Percentiles rank a stretch among this genome's conserved stretches.
phyloP scores from a whole-genome alignment of 257 asterid genomes.

The Primulina tabacum region DNA sequence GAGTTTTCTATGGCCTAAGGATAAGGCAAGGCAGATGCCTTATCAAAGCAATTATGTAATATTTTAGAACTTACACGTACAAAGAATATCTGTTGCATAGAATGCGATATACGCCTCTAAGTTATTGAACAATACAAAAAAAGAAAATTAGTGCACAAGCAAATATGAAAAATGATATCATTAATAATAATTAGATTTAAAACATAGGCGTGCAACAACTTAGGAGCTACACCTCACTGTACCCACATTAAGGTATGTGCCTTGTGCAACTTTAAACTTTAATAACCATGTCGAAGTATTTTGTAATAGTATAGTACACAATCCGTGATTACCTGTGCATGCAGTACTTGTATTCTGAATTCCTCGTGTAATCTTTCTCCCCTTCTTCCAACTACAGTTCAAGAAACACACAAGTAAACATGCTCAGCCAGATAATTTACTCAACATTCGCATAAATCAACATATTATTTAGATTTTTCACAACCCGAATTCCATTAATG shows the following conservation, averaged over 20 bases:
- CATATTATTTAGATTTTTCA: background rate
- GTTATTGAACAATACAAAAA: background rate
- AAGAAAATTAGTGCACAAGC: background rate
- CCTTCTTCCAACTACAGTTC: slow-evolving; percentile 82
- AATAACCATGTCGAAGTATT: background rate
- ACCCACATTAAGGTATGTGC: background rate
- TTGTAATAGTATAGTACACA: background rate
- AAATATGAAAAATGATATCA: background rate
- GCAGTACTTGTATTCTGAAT: slow-evolving; percentile 88
- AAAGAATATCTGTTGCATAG: background rate
- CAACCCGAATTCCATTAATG: background rate
- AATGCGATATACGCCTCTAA: background rate
- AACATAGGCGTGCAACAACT: background rate
- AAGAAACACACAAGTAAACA: slow-evolving; percentile 27
- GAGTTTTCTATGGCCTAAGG: background rate
- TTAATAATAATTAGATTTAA: background rate
- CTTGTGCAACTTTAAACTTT: background rate
- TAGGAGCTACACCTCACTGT: background rate
- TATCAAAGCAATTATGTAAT: background rate
- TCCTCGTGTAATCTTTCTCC: slow-evolving; percentile 72
- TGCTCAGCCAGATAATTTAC: slow-evolving; percentile 11
- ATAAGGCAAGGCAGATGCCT: background rate
- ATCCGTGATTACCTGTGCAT: slow-evolving; percentile 71
- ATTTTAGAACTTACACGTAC: background rate
- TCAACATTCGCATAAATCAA: slow-evolving; percentile 2